Conservation (phyloP, 2,329 filamentous ascomycete genomes). For the Neocucurbitaria cava region DNA sequence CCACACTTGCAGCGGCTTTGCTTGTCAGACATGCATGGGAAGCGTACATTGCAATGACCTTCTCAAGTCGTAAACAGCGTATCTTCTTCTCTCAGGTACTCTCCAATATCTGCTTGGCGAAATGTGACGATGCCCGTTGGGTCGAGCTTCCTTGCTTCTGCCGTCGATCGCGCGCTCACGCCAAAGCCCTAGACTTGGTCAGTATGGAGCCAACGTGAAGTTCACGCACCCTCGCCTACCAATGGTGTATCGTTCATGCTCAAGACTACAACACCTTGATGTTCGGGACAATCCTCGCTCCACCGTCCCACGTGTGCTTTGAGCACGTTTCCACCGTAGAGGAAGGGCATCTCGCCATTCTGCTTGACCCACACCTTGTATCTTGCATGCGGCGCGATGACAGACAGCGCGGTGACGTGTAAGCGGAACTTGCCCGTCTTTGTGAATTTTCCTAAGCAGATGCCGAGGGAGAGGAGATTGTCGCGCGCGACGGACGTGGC, state of each 20-base stretch:
- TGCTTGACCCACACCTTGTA: constrained; percentile 98
- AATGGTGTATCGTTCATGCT: constrained; percentile 89
- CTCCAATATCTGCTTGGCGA: constrained; percentile 90
- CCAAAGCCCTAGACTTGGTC: constrained; percentile 80
- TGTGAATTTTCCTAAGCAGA: constrained; percentile 92
- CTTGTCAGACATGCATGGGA: not conserved
- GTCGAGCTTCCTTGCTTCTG: constrained; percentile 82
- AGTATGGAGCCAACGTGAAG: not conserved
- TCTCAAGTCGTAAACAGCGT: constrained; percentile 64
- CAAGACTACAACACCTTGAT: constrained; percentile 88
- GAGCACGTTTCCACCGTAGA: constrained; percentile 91
- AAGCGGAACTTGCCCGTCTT: constrained; percentile 96
- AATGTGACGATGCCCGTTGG: constrained; percentile 91
- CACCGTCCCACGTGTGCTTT: constrained; percentile 83
- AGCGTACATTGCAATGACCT: not conserved
- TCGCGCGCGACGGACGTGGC: constrained; percentile 85
- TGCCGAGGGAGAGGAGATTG: constrained; percentile 85
- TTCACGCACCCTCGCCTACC: constrained; percentile 48
- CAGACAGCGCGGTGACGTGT: constrained; percentile 88
- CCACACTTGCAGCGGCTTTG: not conserved
- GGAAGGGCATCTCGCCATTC: constrained; percentile 96
- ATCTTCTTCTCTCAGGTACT: constrained; percentile 87
- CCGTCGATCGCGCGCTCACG: constrained; percentile 84
- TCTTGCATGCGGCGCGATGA: constrained; percentile 87
- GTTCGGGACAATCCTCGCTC: constrained; percentile 91